A percentile compares a stretch with the other conserved stretches of the same genome.
phyloP scores from a whole-genome alignment of 331 rosid species.

The Prunus yedoensis region DNA sequence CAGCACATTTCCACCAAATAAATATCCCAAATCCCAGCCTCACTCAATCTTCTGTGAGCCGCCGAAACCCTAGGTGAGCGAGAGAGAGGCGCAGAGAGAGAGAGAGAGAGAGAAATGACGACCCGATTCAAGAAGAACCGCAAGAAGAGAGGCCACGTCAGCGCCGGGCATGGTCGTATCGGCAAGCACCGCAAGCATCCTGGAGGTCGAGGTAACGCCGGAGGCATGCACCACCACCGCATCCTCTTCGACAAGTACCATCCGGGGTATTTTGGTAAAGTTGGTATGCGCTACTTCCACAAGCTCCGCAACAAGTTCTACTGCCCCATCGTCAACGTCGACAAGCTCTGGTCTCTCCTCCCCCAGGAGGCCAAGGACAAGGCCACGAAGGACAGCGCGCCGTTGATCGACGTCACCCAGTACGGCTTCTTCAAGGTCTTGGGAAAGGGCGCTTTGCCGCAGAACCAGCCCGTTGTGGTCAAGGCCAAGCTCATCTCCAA shows the following conservation, averaged over 20 bases:
- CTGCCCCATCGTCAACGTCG: conserved; percentile 76
- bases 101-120: conserved; percentile 45
- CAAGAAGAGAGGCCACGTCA: conserved; percentile 92
- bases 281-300: conserved; percentile 86
- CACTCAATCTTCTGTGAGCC: conserved; percentile 18
- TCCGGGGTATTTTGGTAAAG: conserved; percentile 85
- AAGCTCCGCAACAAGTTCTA: conserved; percentile 78
- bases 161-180: conserved; percentile 86
- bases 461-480: conserved; percentile 63
- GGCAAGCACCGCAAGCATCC: conserved; percentile 93
- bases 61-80: conserved; percentile 34
- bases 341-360: conserved; percentile 69
- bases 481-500: conserved; percentile 82
- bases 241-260: conserved; percentile 92
- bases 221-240: conserved; percentile 95
- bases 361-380: conserved; percentile 71
- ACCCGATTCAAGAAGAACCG: conserved; percentile 88
- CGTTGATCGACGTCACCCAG: conserved; percentile 70
- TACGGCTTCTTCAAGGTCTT: conserved; percentile 67
- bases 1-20: background rate
- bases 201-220: conserved; percentile 92
- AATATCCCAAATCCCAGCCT: conserved; percentile 27
- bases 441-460: conserved; percentile 67
- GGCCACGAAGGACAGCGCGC: conserved; percentile 58
- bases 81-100: conserved; percentile 17